Evolutionary conservation across 2,329 filamentous ascomycete species (phyloP).

Genomic region (Claviceps sp.): DNA sequence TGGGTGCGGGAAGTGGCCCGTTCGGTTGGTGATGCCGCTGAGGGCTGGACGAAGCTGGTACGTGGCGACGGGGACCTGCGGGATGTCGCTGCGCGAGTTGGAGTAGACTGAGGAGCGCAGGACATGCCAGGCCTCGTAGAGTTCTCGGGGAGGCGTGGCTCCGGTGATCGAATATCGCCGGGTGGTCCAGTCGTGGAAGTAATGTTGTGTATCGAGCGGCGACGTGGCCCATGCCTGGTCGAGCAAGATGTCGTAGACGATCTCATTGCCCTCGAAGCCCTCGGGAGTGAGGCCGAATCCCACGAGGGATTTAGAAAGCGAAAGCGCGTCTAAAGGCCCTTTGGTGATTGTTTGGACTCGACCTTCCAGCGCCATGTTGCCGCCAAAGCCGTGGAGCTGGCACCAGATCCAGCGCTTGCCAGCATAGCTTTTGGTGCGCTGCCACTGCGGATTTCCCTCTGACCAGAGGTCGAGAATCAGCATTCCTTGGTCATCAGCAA

Average conservation of each 20-base stretch:
- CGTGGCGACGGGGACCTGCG: slow-evolving; percentile 30
- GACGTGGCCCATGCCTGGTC: slow-evolving; percentile 34
- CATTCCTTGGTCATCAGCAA: slow-evolving; percentile 29
- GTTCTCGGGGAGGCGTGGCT: slow-evolving; percentile 1
- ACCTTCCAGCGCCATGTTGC: slow-evolving; percentile 35
- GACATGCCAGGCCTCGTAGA: slow-evolving; percentile 32
- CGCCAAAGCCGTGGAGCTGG: slow-evolving; percentile 35
- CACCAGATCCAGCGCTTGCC: slow-evolving; percentile 43
- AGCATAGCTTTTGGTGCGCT: slow-evolving; percentile 33
- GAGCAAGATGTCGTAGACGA: slow-evolving; percentile 36
- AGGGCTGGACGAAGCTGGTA: slow-evolving; percentile 30
- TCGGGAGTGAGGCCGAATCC: slow-evolving; percentile 36
- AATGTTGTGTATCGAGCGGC: slow-evolving; percentile 28
- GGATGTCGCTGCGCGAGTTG: slow-evolving; percentile 30
- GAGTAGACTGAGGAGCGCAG: slow-evolving; percentile 32
- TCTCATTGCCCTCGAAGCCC: slow-evolving; percentile 38
- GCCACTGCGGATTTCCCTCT: slow-evolving; percentile 36
- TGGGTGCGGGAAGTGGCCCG: slow-evolving; percentile 23
- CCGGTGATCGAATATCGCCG: slow-evolving; percentile 23
- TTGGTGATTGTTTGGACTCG: slow-evolving; percentile 34
- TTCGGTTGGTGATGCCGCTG: slow-evolving; percentile 24
- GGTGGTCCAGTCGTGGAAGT: slow-evolving; percentile 32
- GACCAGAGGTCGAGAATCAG: slow-evolving; percentile 37
- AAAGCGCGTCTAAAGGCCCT: slow-evolving; percentile 30
- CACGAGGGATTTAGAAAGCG: slow-evolving; percentile 26